Evolutionary conservation across 345 rosid species (phyloP), one percentile per base, ranked within the genome.

Genomic region (Populus euphratica): DNA sequence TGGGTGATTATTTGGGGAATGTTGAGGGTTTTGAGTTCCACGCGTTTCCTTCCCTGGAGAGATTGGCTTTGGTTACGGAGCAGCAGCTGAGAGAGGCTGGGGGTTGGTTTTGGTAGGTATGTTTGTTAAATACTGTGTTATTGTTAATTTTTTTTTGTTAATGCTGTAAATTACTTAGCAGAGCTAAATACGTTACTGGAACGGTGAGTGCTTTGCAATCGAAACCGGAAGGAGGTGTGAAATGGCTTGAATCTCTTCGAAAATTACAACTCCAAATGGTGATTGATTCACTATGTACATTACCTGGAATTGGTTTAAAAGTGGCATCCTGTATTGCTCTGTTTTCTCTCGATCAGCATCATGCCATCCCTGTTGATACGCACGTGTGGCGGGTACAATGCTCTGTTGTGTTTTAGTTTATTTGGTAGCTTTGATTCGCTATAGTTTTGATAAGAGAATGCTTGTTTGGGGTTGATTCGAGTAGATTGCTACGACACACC

Each of bases 221-320:
- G 44, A 92, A 92, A 76, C 88, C 92, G 17, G 91, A 90, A 38
- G 97, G 97, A 81, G 98, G 99, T 41, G 74, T 70, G 67, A 86
- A 86, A 52, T 93, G 98, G 99, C 96, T 95, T 75, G 75, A 79
- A n/a, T 87, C 98, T 77, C 85, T 95, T 39, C 94, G 98, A 4
- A 84, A 91, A 70, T 31, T 88, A 86, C 88, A 92, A 69, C 93
- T 93, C 23, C 86, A 84, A 50, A 91, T 80, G 75, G 88, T 83
- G 54, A 83, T 93, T 69, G 87, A 88, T 80, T 89, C 89, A n/a
- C 86, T 95, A 10, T 91, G 92, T 86, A 88, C 92, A 63, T 88
- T 95, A 77, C 94, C 97, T 20, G 99, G 99, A 29, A 96, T 93
- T 75, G 98, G 99, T 84, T 91, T 94, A 11, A 93, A 95, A 84